Percentiles rank a stretch among this genome's conserved stretches.
phyloP scores from a whole-genome alignment of 768 basidiomycete genomes.

The Vishniacozyma victoriae region DNA sequence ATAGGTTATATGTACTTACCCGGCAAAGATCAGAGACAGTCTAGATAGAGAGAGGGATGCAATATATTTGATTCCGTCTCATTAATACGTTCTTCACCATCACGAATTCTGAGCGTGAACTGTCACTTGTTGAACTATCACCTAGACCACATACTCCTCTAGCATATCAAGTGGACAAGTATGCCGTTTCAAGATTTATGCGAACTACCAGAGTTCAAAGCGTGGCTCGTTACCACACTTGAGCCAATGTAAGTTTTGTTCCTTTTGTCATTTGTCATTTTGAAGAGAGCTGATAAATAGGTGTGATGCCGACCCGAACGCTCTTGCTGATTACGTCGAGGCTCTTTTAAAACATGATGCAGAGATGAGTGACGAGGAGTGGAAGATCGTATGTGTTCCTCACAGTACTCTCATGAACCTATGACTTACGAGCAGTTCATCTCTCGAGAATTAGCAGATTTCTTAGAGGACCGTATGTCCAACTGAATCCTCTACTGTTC shows the following conservation, averaged over 20 bases:
- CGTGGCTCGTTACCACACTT: conserved; percentile 80
- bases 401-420: background rate
- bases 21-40: too few relatives aligned
- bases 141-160: too few relatives aligned
- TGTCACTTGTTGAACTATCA: too few relatives aligned
- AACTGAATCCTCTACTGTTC: conserved; percentile 4
- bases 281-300: conserved; percentile 49
- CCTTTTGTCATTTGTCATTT: background rate
- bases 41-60: too few relatives aligned
- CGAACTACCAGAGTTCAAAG: conserved; percentile 60
- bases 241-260: conserved; percentile 71
- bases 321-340: conserved; percentile 88
- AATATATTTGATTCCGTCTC: too few relatives aligned
- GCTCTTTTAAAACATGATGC: conserved; percentile 88
- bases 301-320: conserved; percentile 92
- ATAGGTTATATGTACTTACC: too few relatives aligned
- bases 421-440: conserved; percentile 47
- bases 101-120: too few relatives aligned
- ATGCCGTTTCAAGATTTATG: conserved; percentile 39
- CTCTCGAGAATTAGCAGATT: conserved; percentile 73
- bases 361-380: conserved; percentile 60
- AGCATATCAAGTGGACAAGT: background rate
- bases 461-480: conserved; percentile 75
- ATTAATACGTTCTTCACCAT: too few relatives aligned
- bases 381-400: conserved; percentile 60